Percentiles rank a stretch among this genome's conserved stretches.
phyloP scores from a whole-genome alignment of 257 asterid species.

The Nicotiana tomentosiformis region DNA sequence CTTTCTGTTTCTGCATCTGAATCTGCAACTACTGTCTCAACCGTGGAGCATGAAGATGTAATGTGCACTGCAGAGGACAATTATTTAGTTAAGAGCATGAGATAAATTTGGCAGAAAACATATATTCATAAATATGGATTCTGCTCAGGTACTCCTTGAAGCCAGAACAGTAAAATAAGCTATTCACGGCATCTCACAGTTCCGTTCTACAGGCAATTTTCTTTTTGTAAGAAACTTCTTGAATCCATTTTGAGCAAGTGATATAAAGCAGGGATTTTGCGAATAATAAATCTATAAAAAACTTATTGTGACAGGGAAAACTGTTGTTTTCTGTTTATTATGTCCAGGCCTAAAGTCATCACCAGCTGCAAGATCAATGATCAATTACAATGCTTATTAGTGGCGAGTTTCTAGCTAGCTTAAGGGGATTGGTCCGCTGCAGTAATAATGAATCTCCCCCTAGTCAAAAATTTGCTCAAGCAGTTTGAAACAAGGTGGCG shows the following conservation, averaged over 20 bases:
- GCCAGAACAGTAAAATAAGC: neutral
- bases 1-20: constrained; percentile 84
- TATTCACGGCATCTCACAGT: neutral
- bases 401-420: neutral
- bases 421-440: neutral
- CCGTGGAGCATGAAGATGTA: constrained; percentile 93
- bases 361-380: neutral
- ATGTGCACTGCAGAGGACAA: constrained; percentile 56
- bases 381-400: neutral
- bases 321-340: neutral
- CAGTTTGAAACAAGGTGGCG: neutral
- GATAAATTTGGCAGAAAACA: neutral
- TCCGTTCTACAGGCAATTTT: neutral
- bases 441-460: neutral
- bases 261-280: neutral
- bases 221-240: neutral
- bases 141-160: neutral
- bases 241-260: neutral
- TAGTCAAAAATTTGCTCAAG: neutral
- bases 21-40: constrained; percentile 92
- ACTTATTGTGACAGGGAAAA: neutral
- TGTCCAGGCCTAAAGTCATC: neutral
- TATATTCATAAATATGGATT: neutral
- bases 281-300: neutral
- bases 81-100: neutral